Conservation (phyloP, 2,329 filamentous ascomycete species). For the Boeremia exigua region DNA sequence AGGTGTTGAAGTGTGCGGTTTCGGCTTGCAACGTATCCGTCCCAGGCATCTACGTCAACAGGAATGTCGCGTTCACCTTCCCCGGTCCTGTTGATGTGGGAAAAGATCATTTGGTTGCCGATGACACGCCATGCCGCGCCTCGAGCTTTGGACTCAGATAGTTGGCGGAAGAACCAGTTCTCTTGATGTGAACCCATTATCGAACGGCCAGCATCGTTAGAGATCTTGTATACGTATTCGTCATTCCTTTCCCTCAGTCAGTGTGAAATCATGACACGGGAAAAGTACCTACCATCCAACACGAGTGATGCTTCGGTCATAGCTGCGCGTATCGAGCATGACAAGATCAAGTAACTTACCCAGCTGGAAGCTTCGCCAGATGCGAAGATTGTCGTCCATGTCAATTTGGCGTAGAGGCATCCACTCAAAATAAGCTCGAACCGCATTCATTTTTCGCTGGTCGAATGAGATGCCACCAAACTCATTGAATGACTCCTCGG, state of each 20-base stretch:
- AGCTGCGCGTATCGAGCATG: constrained; percentile 52
- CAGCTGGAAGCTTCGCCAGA: constrained; percentile 50
- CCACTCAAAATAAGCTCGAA: constrained; percentile 69
- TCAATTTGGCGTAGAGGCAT: constrained; percentile 37
- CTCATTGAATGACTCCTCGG: constrained; percentile 48
- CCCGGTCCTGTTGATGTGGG: constrained; percentile 30
- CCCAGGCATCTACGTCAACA: constrained; percentile 56
- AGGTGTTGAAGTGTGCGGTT: constrained; percentile 72
- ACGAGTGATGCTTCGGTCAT: constrained; percentile 43
- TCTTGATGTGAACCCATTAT: constrained; percentile 76
- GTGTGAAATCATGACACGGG: neutral
- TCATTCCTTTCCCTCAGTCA: constrained; percentile 55
- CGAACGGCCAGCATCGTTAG: constrained; percentile 68
- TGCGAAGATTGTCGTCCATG: constrained; percentile 46
- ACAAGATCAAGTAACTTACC: constrained; percentile 51
- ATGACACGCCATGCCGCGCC: constrained; percentile 72
- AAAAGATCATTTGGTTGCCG: constrained; percentile 66
- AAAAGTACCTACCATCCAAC: constrained; percentile 1
- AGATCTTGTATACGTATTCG: constrained; percentile 64
- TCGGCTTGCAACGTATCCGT: constrained; percentile 70
- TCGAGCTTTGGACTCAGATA: constrained; percentile 62
- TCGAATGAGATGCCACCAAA: constrained; percentile 66
- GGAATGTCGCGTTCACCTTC: neutral
- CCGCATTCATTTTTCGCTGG: constrained; percentile 75
- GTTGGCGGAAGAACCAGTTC: constrained; percentile 62